Evolutionary conservation across 2,329 filamentous ascomycete species (phyloP).

Genomic region (Thielaviopsis ethacetica): DNA sequence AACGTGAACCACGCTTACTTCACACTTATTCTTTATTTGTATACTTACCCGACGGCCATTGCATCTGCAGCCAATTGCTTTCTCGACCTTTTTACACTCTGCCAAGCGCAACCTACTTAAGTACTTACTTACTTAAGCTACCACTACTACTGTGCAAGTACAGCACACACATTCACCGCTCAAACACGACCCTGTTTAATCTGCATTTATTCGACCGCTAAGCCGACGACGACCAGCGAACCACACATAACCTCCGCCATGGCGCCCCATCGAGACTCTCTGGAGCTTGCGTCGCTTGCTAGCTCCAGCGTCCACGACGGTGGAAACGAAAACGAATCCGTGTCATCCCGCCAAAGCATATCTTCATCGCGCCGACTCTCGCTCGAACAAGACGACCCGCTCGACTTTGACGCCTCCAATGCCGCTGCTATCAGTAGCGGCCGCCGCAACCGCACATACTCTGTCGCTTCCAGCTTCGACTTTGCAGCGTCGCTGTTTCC

Average conservation of each 20-base stretch:
- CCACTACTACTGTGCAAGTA: too few relatives aligned
- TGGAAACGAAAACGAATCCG: conserved; percentile 34
- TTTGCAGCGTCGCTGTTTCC: conserved; percentile 90
- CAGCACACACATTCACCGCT: not conserved
- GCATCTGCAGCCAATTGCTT: not conserved
- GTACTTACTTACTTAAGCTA: too few relatives aligned
- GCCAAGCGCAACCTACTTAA: too few relatives aligned
- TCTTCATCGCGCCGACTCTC: conserved; percentile 87
- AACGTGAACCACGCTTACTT: not conserved
- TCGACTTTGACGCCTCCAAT: conserved; percentile 40
- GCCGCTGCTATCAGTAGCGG: conserved; percentile 28
- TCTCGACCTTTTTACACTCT: not conserved
- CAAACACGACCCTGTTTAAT: not conserved
- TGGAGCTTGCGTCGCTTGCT: conserved; percentile 89
- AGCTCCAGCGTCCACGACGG: conserved; percentile 45
- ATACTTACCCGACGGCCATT: not conserved
- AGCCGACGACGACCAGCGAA: conserved; percentile 16
- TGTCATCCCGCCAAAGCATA: conserved; percentile 68
- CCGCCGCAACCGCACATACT: conserved; percentile 54
- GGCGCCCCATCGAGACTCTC: conserved; percentile 58
- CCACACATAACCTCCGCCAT: conserved; percentile 1
- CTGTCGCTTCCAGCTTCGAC: conserved; percentile 84
- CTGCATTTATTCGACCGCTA: not conserved
- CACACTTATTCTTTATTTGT: not conserved
- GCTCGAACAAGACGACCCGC: conserved; percentile 70